Evolutionary conservation across 1,284 basidiomycete species (phyloP).

Genomic region (Cystodermella granulosa): DNA sequence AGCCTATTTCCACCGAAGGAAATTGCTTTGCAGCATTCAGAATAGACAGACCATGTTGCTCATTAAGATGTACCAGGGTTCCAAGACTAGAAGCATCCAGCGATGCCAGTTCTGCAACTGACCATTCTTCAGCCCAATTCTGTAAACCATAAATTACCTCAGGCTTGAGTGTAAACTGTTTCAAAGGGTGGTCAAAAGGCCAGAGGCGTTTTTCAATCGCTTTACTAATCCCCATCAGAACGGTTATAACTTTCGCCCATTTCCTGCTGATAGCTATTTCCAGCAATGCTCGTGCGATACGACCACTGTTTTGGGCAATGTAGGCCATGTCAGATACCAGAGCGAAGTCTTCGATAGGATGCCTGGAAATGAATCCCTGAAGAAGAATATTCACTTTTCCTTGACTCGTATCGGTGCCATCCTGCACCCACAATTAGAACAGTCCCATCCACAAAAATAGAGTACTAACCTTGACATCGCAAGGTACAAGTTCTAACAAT

Average conservation of each 20-base stretch:
- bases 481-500: constrained; percentile 69
- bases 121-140: constrained; percentile 80
- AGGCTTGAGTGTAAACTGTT: constrained; percentile 72
- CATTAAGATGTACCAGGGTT: constrained; percentile 81
- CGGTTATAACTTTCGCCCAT: constrained; percentile 79
- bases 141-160: constrained; percentile 80
- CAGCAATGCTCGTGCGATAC: constrained; percentile 88
- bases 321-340: constrained; percentile 94
- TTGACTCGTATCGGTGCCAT: constrained; percentile 66
- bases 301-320: constrained; percentile 88
- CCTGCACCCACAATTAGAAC: constrained; percentile 39
- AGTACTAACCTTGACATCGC: constrained; percentile 63
- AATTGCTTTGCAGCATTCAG: constrained; percentile 81
- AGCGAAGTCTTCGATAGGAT: constrained; percentile 88
- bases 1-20: constrained; percentile 68
- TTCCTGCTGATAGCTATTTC: constrained; percentile 92
- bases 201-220: constrained; percentile 89
- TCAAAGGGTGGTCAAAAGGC: constrained; percentile 93
- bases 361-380: constrained; percentile 84
- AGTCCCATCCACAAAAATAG: background rate
- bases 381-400: constrained; percentile 96
- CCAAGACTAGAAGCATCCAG: constrained; percentile 77
- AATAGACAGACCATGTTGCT: constrained; percentile 76
- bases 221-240: constrained; percentile 90
- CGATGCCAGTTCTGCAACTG: constrained; percentile 72